A percentile compares a stretch with the other conserved stretches of the same genome.
Conservation (phyloP, 495 filamentous ascomycete species). For the Bombardia bombarda region DNA sequence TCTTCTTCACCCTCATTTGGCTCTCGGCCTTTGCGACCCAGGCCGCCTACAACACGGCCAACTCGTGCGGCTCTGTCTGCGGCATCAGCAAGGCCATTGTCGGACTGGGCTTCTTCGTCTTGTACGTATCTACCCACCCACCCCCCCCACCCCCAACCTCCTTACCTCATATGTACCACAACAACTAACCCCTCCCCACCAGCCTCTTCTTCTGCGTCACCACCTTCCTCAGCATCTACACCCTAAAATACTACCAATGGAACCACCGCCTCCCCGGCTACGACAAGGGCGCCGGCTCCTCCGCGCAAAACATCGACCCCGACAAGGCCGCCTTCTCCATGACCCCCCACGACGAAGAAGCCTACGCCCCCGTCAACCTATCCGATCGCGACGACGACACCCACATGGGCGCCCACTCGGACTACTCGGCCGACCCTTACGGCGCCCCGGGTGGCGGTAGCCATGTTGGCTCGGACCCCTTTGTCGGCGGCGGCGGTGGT, state of each 20-base stretch:
- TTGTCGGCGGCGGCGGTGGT: too few relatives aligned
- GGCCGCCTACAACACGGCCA: conserved; percentile 53
- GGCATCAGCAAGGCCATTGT: conserved; percentile 66
- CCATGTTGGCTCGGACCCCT: conserved; percentile 25
- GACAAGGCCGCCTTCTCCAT: conserved; percentile 52
- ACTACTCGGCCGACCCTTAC: conserved; percentile 19
- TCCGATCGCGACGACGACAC: conserved; percentile 33
- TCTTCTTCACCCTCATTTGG: conserved; percentile 71
- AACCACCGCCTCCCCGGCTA: conserved; percentile 70
- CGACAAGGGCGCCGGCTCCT: conserved; percentile 40
- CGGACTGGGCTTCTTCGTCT: conserved; percentile 73
- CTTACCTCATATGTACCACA: too few relatives aligned
- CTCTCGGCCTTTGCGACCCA: conserved; percentile 73
- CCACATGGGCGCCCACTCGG: conserved; percentile 11
- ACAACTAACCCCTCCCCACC: background rate
- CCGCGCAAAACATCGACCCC: conserved; percentile 45
- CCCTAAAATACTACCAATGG: conserved; percentile 67
- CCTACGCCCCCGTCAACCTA: conserved; percentile 39
- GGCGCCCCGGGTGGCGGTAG: conserved; percentile 10
- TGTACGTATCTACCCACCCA: conserved; percentile 54
- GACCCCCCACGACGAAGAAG: conserved; percentile 47
- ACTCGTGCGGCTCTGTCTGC: conserved; percentile 49
- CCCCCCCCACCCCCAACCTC: background rate
- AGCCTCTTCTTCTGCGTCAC: conserved; percentile 72
- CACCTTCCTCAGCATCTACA: conserved; percentile 66